These are phyloP conservation scores for Linum trigynum DNA, from an alignment of 345 rosid species.

Conservation along the genomic window DNA sequence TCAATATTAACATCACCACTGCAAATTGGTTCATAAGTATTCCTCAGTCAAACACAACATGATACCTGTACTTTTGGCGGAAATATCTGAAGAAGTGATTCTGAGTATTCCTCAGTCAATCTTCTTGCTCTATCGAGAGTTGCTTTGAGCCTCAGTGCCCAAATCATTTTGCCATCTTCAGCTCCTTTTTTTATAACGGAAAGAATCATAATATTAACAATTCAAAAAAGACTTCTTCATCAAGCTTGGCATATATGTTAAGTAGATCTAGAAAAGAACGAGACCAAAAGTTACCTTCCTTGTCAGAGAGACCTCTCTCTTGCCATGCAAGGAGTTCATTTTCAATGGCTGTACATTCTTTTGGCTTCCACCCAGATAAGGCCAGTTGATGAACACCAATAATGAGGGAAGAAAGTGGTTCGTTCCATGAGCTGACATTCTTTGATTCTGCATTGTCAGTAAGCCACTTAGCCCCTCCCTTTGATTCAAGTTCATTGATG, in stretches of 20 bases:
- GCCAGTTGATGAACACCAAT: constrained; percentile 74
- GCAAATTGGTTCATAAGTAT: too few species aligned
- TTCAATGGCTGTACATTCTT: constrained; percentile 75
- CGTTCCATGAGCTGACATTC: constrained; percentile 54
- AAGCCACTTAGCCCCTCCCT: constrained; percentile 73
- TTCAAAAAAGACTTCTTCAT: background rate
- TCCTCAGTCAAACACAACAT: background rate
- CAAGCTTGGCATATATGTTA: background rate
- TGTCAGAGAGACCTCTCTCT: constrained; percentile 55
- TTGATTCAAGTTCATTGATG: constrained; percentile 61
- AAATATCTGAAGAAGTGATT: constrained; percentile 75
- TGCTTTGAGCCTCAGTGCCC: constrained; percentile 92
- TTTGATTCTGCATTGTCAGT: constrained; percentile 52
- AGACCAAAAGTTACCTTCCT: constrained; percentile 50
- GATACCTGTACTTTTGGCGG: constrained; percentile 83
- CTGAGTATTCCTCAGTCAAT: constrained; percentile 89
- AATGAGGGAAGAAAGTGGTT: constrained; percentile 56
- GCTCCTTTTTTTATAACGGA: constrained; percentile 36
- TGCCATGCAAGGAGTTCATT: constrained; percentile 84
- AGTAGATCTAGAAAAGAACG: background rate
- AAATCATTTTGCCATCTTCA: constrained; percentile 76
- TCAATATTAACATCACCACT: too few species aligned
- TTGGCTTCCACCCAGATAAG: constrained; percentile 84
- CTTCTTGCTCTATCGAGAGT: constrained; percentile 92
- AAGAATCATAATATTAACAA: constrained; percentile 11